Conservation (phyloP, 805 yeast species). For the Wickerhamomyces pijperi region DNA sequence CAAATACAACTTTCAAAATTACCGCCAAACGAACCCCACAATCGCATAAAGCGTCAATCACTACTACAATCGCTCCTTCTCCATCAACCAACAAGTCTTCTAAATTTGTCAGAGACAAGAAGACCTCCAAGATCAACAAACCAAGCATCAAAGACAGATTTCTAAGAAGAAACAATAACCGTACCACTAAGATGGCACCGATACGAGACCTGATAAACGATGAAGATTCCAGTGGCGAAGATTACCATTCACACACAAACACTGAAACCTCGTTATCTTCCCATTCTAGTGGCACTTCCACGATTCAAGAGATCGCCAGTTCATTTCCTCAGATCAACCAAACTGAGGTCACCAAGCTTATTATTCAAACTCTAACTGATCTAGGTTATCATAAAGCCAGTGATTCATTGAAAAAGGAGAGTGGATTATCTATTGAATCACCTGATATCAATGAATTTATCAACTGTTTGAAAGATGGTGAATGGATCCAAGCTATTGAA, state of each 20-base stretch:
- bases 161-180: neutral
- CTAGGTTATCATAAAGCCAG: conserved; percentile 34
- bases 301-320: neutral
- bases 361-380: conserved; percentile 39
- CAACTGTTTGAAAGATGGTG: conserved; percentile 27
- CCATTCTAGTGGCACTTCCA: conserved; percentile 1
- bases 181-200: conserved; percentile 9
- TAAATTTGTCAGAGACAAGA: neutral
- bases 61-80: neutral
- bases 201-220: conserved; percentile 8
- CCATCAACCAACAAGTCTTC: neutral
- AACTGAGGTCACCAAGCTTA: conserved; percentile 32
- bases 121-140: neutral
- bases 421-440: conserved; percentile 30
- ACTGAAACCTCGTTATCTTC: too few relatives aligned
- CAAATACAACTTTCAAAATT: neutral
- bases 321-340: conserved; percentile 14
- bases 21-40: neutral
- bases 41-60: neutral
- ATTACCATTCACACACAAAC: neutral
- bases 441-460: conserved; percentile 30
- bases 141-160: neutral
- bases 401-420: conserved; percentile 27
- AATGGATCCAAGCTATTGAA: conserved; percentile 27
- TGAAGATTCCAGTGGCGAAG: neutral